These are phyloP conservation scores for Plantago ovata DNA, from an alignment of 257 asterid species.

Conservation along the genomic window DNA sequence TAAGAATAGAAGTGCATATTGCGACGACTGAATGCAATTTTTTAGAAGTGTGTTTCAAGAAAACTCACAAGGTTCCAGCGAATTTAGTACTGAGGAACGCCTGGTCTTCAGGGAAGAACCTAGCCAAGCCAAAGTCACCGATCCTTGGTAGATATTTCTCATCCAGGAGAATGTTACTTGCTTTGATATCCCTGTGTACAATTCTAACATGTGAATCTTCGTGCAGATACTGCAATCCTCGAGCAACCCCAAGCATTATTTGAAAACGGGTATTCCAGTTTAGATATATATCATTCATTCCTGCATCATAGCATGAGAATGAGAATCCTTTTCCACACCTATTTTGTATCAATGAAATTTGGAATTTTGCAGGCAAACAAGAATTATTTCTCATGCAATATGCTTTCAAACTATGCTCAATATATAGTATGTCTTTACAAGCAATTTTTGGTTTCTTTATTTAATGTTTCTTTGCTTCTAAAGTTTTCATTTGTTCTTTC, in stretches of 20 bases:
- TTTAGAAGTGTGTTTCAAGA: slow-evolving; percentile 3
- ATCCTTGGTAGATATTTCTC: slow-evolving; percentile 71
- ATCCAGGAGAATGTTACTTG: slow-evolving; percentile 79
- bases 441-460: neutral
- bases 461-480: neutral
- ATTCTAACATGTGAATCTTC: slow-evolving; percentile 80
- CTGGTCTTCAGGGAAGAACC: slow-evolving; percentile 89
- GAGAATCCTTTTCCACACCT: slow-evolving; percentile 6
- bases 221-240: slow-evolving; percentile 78
- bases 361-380: too few relatives aligned
- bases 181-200: slow-evolving; percentile 81
- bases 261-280: slow-evolving; percentile 71
- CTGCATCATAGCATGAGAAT: slow-evolving; percentile 30
- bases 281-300: slow-evolving; percentile 40
- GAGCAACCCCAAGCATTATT: slow-evolving; percentile 70
- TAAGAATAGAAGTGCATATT: neutral
- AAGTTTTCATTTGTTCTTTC: neutral
- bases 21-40: neutral
- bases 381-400: too few relatives aligned
- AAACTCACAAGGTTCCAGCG: slow-evolving; percentile 82
- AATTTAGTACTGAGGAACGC: slow-evolving; percentile 82
- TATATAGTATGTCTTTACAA: too few relatives aligned
- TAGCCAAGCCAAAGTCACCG: slow-evolving; percentile 81
- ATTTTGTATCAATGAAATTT: neutral
- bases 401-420: too few relatives aligned